phyloP scores from a whole-genome alignment of 371 early-diverging fungal genomes.

The Rhizopus microsporus region DNA sequence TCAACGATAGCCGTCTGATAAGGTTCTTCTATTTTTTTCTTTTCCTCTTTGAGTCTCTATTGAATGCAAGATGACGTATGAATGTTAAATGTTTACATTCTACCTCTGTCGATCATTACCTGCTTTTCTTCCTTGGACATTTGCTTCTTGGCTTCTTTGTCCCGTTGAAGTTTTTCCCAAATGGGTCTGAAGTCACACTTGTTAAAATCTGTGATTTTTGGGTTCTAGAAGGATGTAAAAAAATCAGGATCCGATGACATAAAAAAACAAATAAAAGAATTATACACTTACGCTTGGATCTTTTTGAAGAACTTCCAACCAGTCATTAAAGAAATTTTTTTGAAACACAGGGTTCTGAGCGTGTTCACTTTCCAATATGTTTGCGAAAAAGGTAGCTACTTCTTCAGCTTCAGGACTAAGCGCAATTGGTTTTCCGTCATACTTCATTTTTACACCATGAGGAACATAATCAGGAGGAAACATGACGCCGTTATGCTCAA shows the following conservation, averaged over 20 bases:
- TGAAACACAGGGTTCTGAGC: slow-evolving; percentile 83
- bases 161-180: slow-evolving; percentile 72
- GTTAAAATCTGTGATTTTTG: slow-evolving; percentile 74
- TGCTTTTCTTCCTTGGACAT: slow-evolving; percentile 92
- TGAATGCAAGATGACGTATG: neutral
- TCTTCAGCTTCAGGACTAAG: slow-evolving; percentile 90
- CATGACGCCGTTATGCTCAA: slow-evolving; percentile 87
- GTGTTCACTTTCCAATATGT: slow-evolving; percentile 82
- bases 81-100: neutral
- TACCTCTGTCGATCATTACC: slow-evolving; percentile 24
- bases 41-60: slow-evolving; percentile 73
- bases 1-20: slow-evolving; percentile 81
- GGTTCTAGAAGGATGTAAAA: slow-evolving; percentile 41
- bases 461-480: slow-evolving; percentile 95
- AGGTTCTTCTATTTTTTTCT: slow-evolving; percentile 67
- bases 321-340: slow-evolving; percentile 93
- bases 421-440: slow-evolving; percentile 76
- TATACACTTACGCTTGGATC: slow-evolving; percentile 60
- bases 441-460: slow-evolving; percentile 87
- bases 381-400: slow-evolving; percentile 94
- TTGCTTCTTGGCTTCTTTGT: slow-evolving; percentile 79
- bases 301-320: slow-evolving; percentile 63
- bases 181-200: slow-evolving; percentile 94
- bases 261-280: slow-evolving; percentile 8
- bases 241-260: neutral